Conservation (phyloP, 164 flowering plant species). For the Annona cherimola region DNA sequence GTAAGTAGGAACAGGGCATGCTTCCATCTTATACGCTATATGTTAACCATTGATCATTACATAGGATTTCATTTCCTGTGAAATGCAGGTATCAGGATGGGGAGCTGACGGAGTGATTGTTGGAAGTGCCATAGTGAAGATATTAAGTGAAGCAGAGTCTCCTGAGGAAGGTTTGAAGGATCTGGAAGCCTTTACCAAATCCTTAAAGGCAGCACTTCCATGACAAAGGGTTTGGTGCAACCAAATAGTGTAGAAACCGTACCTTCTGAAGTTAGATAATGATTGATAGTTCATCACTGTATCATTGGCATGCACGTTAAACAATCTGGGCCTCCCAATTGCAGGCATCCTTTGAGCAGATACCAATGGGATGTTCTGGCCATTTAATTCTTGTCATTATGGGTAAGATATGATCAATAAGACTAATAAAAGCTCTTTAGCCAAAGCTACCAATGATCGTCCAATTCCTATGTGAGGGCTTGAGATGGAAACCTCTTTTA, state of each 20-base stretch:
- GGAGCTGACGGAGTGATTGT: conserved; percentile 98
- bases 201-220: conserved; percentile 58
- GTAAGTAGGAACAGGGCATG: conserved; percentile 28
- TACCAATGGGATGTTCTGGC: neutral
- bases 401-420: too few species aligned
- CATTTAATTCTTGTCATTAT: too few species aligned
- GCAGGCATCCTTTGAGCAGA: neutral
- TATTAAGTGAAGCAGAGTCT: conserved; percentile 69
- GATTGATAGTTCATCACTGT: neutral
- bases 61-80: neutral
- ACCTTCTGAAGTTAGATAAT: neutral
- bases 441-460: too few species aligned
- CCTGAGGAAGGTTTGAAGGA: conserved; percentile 78
- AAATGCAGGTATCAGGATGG: conserved; percentile 72
- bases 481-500: too few species aligned
- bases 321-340: neutral
- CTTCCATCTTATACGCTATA: neutral
- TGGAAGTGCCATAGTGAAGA: conserved; percentile 86
- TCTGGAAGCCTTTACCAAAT: conserved; percentile 57
- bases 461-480: too few species aligned
- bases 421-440: too few species aligned
- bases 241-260: neutral
- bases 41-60: neutral
- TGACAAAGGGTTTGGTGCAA: conserved; percentile 21
- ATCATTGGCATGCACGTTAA: neutral